Evolutionary conservation across 148 eudicot species (phyloP), one percentile per base, ranked within the genome.

Genomic region (Simmondsia chinensis): DNA sequence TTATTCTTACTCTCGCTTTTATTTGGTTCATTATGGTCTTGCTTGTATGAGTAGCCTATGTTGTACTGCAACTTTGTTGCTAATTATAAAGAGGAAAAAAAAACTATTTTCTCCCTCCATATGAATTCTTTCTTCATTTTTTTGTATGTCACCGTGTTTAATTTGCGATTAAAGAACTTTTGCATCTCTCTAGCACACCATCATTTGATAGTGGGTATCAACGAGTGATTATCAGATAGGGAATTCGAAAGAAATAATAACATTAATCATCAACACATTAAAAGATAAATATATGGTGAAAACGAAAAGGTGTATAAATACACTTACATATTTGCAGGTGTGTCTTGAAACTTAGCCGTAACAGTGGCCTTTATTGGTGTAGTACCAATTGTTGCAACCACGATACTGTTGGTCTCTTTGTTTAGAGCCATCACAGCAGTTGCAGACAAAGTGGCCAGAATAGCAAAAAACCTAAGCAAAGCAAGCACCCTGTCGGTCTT

Each of bases 281-380:
- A 36, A 1, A 36, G 6, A n/a, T 3, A 2, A 31, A 33, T 13
- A 33, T 0, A 11, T 9, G 11, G 17, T 11, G 2, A 39, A 30
- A 25, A 1, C n/a, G 33, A n/a, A 19, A 29, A 2, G 16, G 14
- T 9, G 13, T 13, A n/a, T 9, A 22, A 21, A n/a, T n/a, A n/a
- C n/a, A 52, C 80, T 67, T 73, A 88, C 97, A 83, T 65, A 50
- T 77, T 75, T 19, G 94, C 84, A 0, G 94, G 94, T 17, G 72
- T 83, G 47, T 88, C 64, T 10, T 73, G 81, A 46, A 83, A 88
- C 72, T 73, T 77, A 38, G 97, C 97, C 0, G 83, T 61, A 55
- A 83, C 64, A 33, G 83, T 71, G 38, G 66, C 83, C 57, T 64
- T 72, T n/a, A 88, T 38, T 7, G 87, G 72, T 15, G 72, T 73